Evolutionary conservation across 805 yeast genomes (phyloP).

Genomic region (Saturnispora sanitii): DNA sequence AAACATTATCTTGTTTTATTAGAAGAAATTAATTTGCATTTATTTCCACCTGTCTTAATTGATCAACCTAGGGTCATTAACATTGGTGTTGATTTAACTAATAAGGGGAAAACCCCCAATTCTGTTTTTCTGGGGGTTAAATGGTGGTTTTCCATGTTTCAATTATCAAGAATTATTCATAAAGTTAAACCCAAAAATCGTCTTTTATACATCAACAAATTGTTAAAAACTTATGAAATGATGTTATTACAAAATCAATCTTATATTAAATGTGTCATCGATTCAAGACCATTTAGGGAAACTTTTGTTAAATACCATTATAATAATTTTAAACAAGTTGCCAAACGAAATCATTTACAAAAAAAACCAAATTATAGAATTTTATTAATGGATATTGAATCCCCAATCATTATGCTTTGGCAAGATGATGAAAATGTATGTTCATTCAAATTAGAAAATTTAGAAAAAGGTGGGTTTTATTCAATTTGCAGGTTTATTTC

Average conservation of each 20-base stretch:
- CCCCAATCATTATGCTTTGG: conserved; percentile 15
- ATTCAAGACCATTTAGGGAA: not conserved
- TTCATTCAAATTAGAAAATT: conserved; percentile 9
- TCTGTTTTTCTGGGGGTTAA: not conserved
- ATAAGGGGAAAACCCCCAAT: not conserved
- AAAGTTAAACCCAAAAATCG: not conserved
- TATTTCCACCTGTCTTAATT: not conserved
- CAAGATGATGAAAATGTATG: conserved; percentile 13
- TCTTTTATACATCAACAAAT: not conserved
- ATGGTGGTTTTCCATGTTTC: conserved; percentile 3
- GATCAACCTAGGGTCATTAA: not conserved
- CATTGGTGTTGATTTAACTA: not conserved
- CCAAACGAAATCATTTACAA: not conserved
- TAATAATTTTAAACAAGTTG: not conserved
- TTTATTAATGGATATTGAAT: conserved; percentile 10
- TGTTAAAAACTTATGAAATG: not conserved
- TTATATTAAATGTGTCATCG: not conserved
- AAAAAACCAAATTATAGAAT: conserved; percentile 8
- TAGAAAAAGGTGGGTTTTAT: not conserved
- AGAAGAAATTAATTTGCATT: not conserved
- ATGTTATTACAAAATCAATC: too few species aligned
- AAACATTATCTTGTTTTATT: not conserved
- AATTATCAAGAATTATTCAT: not conserved
- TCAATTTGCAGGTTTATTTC: conserved; percentile 9
- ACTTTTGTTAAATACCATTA: not conserved